These are phyloP conservation scores for Petrea volubilis DNA, from an alignment of 257 asterid species.

Conservation along the genomic window DNA sequence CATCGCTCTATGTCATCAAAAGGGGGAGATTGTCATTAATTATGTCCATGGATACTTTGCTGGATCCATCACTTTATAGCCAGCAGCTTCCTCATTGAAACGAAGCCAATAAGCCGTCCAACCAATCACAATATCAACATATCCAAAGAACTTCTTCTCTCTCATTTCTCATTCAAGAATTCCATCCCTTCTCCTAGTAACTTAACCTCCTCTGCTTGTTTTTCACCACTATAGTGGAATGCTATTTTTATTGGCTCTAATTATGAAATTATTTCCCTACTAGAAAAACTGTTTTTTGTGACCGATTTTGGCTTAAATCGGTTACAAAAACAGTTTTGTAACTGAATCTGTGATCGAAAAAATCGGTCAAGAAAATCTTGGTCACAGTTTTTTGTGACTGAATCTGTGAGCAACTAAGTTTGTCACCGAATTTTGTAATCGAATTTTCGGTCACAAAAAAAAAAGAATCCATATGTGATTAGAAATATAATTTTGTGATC, in stretches of 20 bases:
- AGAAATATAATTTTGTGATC: too few species aligned
- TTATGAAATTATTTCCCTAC: too few species aligned
- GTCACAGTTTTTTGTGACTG: too few species aligned
- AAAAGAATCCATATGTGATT: too few species aligned
- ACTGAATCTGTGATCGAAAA: too few species aligned
- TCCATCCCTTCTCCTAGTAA: neutral
- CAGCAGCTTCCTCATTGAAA: neutral
- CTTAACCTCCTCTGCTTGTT: neutral
- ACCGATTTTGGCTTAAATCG: too few species aligned
- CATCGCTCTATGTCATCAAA: neutral
- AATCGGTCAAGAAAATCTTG: too few species aligned
- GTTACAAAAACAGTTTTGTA: too few species aligned
- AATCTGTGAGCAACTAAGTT: too few species aligned
- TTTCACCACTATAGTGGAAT: neutral
- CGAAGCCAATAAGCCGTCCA: neutral
- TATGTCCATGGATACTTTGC: neutral
- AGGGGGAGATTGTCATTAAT: neutral
- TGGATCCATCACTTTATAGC: neutral
- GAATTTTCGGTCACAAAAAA: too few species aligned
- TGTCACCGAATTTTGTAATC: too few species aligned
- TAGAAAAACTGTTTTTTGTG: too few species aligned
- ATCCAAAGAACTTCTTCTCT: conserved; percentile 5
- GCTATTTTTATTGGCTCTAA: neutral
- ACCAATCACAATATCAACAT: neutral
- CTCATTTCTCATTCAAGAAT: neutral